Conservation (phyloP, 306 rosid genomes). For the Lathyrus sativus region DNA sequence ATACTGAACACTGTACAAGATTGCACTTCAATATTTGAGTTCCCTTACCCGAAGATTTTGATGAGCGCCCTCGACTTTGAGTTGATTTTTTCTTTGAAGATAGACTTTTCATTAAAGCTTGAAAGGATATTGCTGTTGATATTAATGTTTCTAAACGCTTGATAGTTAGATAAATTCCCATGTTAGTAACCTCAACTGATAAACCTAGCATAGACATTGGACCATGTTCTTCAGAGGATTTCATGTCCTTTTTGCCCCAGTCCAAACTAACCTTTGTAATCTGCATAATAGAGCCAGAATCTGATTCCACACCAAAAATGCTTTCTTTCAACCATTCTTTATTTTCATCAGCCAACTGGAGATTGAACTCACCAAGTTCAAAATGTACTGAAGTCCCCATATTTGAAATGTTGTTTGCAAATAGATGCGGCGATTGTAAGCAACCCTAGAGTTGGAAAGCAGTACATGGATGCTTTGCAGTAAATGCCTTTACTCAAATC, state of each 20-base stretch:
- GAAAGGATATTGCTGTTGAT: conserved; percentile 73
- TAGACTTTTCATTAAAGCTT: conserved; percentile 68
- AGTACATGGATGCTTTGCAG: conserved; percentile 27
- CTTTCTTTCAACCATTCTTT: conserved; percentile 66
- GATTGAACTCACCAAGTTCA: conserved; percentile 84
- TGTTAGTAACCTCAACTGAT: conserved; percentile 67
- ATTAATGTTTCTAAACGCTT: conserved; percentile 78
- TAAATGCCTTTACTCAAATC: conserved; percentile 22
- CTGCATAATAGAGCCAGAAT: conserved; percentile 65
- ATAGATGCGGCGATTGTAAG: conserved; percentile 73
- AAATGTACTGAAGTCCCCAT: conserved; percentile 66
- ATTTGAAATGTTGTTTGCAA: conserved; percentile 76
- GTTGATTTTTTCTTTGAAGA: conserved; percentile 63
- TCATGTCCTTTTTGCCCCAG: conserved; percentile 83
- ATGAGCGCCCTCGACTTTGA: conserved; percentile 50
- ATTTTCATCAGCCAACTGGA: conserved; percentile 78
- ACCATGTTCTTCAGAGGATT: conserved; percentile 60
- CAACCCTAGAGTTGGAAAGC: conserved; percentile 66
- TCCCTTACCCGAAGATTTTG: conserved; percentile 81
- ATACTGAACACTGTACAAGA: conserved; percentile 71
- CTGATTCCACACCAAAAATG: conserved; percentile 61
- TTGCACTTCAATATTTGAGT: conserved; percentile 62
- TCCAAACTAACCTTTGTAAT: conserved; percentile 80
- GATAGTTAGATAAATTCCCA: conserved; percentile 64
- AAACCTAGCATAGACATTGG: conserved; percentile 59